Percentiles rank a stretch among this genome's conserved stretches.
Conservation (phyloP, 2,329 filamentous ascomycete genomes). For the Aspergillus aculeatus region DNA sequence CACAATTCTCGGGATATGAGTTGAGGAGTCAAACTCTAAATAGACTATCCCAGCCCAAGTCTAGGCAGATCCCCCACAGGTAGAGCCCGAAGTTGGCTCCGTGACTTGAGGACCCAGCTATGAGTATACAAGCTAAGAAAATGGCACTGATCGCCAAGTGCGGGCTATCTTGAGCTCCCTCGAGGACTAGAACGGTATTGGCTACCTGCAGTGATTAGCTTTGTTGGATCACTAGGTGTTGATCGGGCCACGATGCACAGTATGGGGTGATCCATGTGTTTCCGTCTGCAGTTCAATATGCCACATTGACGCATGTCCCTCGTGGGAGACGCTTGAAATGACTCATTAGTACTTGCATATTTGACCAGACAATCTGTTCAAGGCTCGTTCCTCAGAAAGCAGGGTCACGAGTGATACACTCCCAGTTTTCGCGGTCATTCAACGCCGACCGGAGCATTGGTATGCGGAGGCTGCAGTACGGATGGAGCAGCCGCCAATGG, state of each 20-base stretch:
- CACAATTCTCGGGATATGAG: not conserved
- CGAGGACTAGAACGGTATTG: not conserved
- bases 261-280: not conserved
- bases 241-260: not conserved
- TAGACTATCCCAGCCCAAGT: not conserved
- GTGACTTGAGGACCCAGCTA: not conserved
- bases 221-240: not conserved
- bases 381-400: not conserved
- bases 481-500: not conserved
- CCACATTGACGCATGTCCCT: not conserved
- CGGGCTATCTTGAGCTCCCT: not conserved
- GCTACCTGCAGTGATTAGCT: not conserved
- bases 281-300: not conserved
- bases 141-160: not conserved
- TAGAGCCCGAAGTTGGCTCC: not conserved
- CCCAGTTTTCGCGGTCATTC: not conserved
- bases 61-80: not conserved
- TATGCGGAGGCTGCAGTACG: not conserved
- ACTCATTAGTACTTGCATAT: not conserved
- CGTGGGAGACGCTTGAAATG: not conserved
- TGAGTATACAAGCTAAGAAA: not conserved
- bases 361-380: not conserved
- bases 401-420: not conserved
- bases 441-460: not conserved
- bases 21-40: not conserved